phyloP scores from a whole-genome alignment of 2,329 filamentous ascomycete species.

The Penicillium sp. region DNA sequence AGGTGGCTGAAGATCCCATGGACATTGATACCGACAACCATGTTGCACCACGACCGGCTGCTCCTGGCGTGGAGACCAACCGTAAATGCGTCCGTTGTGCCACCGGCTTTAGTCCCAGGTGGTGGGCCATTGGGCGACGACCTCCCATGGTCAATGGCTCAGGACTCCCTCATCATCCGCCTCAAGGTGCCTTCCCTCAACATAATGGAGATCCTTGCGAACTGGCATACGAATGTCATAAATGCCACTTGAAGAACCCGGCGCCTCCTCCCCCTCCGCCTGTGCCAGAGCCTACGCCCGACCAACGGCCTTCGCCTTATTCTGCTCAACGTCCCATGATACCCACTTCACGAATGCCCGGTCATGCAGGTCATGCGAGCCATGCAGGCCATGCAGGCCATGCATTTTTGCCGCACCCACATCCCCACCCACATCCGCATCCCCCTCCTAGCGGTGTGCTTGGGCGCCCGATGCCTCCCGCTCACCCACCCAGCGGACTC shows the following conservation, averaged over 20 bases:
- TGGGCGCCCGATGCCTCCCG: conserved; percentile 24
- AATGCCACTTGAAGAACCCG: conserved; percentile 51
- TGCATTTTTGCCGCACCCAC: conserved; percentile 24
- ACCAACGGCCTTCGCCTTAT: conserved; percentile 31
- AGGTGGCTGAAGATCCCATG: conserved; percentile 23
- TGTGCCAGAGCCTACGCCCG: conserved; percentile 25
- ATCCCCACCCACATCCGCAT: conserved; percentile 19
- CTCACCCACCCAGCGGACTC: conserved; percentile 21
- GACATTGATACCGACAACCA: conserved; percentile 26
- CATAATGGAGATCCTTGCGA: conserved; percentile 25
- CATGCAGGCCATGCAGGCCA: conserved; percentile 1
- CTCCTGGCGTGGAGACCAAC: conserved; percentile 11
- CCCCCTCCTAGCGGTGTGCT: conserved; percentile 19
- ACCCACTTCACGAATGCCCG: conserved; percentile 25
- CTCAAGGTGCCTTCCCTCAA: conserved; percentile 19
- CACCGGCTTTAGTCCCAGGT: conserved; percentile 41
- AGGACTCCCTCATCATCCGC: conserved; percentile 20
- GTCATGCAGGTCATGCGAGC: conserved; percentile 1
- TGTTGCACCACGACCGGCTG: conserved; percentile 14
- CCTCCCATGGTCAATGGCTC: conserved; percentile 37
- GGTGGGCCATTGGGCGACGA: conserved; percentile 55
- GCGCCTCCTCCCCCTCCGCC: conserved; percentile 12
- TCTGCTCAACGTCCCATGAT: conserved; percentile 29
- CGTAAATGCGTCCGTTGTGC: conserved; percentile 37
- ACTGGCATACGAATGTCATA: conserved; percentile 61